A percentile compares a stretch with the other conserved stretches of the same genome.
Evolutionary conservation across 352 stramenopile genomes (phyloP).

Genomic region (Globisporangium rhizosaccharum): DNA sequence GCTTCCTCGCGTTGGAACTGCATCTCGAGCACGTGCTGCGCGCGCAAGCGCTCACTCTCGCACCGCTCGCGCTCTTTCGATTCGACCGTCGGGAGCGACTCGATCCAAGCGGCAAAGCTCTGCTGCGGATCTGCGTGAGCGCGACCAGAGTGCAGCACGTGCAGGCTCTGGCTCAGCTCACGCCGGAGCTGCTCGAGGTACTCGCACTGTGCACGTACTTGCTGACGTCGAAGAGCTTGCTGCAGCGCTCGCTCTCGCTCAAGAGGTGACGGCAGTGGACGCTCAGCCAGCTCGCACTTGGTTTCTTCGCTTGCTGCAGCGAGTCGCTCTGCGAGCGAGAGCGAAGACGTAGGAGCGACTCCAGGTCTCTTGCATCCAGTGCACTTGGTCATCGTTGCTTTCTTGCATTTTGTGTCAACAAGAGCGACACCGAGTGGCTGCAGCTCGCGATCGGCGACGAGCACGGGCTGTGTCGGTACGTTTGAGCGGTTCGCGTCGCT

Average conservation of each 20-base stretch:
- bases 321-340: constrained; percentile 9
- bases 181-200: constrained; percentile 26
- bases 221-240: constrained; percentile 18
- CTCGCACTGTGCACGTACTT: constrained; percentile 17
- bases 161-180: constrained; percentile 28
- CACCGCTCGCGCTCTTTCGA: constrained; percentile 31
- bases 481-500: not conserved
- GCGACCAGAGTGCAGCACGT: constrained; percentile 32
- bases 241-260: constrained; percentile 8
- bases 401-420: too few relatives aligned
- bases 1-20: constrained; percentile 39
- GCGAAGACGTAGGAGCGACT: not conserved
- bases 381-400: not conserved
- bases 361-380: not conserved
- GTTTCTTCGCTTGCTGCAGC: constrained; percentile 8
- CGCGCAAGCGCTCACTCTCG: constrained; percentile 28
- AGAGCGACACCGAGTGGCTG: not conserved
- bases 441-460: not conserved
- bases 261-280: not conserved
- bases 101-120: constrained; percentile 44
- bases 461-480: too few relatives aligned
- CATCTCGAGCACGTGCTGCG: constrained; percentile 35
- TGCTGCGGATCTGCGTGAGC: constrained; percentile 35
- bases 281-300: not conserved
- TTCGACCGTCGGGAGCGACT: constrained; percentile 49